Percentiles rank a stretch among this genome's conserved stretches.
These are phyloP conservation scores for Monosporozyma aquatica DNA, from an alignment of 805 yeast genomes.

Conservation along the genomic window DNA sequence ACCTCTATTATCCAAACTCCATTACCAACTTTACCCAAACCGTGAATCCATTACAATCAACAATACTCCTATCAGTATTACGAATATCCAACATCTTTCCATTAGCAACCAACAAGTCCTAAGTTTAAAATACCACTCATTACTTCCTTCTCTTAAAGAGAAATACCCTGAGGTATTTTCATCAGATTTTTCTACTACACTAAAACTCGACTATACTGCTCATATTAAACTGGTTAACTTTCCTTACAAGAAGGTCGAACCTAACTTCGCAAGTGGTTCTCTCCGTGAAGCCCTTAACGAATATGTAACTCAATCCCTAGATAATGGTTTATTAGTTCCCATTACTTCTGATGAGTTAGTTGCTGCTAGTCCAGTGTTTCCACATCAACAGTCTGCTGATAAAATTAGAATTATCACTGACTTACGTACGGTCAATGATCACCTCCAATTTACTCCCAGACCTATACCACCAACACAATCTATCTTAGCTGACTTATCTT, in stretches of 20 bases:
- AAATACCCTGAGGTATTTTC: too few relatives aligned
- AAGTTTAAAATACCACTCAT: too few relatives aligned
- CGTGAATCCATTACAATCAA: too few relatives aligned
- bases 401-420: constrained; percentile 4
- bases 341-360: constrained; percentile 4
- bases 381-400: background rate
- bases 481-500: constrained; percentile 4
- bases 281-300: background rate
- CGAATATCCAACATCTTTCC: too few relatives aligned
- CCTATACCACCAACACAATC: constrained; percentile 6
- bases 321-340: constrained; percentile 3
- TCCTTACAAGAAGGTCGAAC: constrained; percentile 1
- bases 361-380: constrained; percentile 4
- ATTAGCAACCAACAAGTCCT: too few relatives aligned
- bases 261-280: constrained; percentile 4
- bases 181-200: too few relatives aligned
- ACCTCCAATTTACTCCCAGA: constrained; percentile 4
- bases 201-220: too few relatives aligned
- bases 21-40: too few relatives aligned
- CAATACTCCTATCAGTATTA: too few relatives aligned
- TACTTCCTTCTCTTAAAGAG: too few relatives aligned
- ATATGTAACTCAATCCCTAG: constrained; percentile 1
- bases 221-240: background rate
- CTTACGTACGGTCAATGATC: constrained; percentile 3
- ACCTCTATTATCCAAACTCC: too few relatives aligned